Percentiles rank a stretch among this genome's conserved stretches.
Evolutionary conservation across 192 early-diverging fungal genomes (phyloP).

Genomic region (Funneliformis geosporum): DNA sequence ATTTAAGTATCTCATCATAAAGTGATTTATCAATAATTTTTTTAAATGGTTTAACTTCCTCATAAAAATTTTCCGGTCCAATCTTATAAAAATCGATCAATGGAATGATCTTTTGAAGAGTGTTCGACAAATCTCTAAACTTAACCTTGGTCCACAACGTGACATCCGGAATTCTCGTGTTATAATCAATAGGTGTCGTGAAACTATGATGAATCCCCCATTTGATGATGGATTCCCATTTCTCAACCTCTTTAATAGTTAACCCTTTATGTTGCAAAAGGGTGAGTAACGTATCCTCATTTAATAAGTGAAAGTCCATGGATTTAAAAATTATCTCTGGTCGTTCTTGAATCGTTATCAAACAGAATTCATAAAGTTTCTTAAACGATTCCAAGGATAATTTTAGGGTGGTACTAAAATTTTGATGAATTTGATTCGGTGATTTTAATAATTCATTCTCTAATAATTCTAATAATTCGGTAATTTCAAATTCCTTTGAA

Average conservation of each 20-base stretch:
- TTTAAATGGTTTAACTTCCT: slow-evolving; percentile 3
- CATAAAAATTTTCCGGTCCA: not conserved
- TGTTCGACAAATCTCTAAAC: too few relatives aligned
- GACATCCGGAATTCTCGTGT: too few relatives aligned
- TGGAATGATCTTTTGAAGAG: too few relatives aligned
- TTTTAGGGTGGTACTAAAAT: too few relatives aligned
- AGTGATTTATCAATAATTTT: not conserved
- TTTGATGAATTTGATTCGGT: too few relatives aligned
- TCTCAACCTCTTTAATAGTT: not conserved
- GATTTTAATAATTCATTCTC: too few relatives aligned
- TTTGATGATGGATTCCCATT: not conserved
- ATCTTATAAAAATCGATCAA: too few relatives aligned
- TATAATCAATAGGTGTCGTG: too few relatives aligned
- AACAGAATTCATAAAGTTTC: not conserved
- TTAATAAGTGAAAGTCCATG: not conserved
- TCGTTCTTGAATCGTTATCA: not conserved
- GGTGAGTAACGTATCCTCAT: not conserved
- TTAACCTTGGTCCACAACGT: too few relatives aligned
- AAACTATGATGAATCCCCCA: not conserved
- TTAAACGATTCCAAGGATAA: not conserved
- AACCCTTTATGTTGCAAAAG: not conserved
- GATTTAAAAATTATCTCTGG: slow-evolving; percentile 5
- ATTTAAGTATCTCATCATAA: not conserved
- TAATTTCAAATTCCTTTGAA: too few relatives aligned
- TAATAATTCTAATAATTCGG: too few relatives aligned